Base-by-base conservation (phyloP, 768 basidiomycete genomes). In the Sporobolomyces roseus region DNA sequence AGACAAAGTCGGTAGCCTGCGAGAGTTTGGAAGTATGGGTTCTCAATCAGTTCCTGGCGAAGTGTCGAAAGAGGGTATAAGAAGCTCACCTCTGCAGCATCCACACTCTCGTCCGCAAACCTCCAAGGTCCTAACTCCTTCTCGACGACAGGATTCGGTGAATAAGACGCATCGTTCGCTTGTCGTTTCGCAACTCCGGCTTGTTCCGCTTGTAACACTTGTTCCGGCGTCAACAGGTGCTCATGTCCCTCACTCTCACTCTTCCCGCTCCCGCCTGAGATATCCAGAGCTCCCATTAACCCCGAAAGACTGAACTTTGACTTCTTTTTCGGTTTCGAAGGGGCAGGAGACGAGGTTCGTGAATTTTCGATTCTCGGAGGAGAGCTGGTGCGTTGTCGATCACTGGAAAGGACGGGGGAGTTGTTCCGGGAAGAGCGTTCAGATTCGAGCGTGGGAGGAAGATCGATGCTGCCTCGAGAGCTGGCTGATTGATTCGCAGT, bases 1-100 rank as follows among this genome's bases (percentile, higher is more conserved):
- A 76, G 49, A 74, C 62, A 56, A 76, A 76, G 32, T 58, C 56
- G 21, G 59, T 63, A 43, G 74, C 70, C 61, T 76, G 67, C 63
- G 70, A 49, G 33, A 29, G 35, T 2, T 10, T 12, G 2, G 41
- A 30, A 9, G 51, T 8, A 36, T n/a, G 4, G 4, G 30, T n/a
- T 27, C 36, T n/a, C 9, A 3, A 56, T n/a, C 38, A 27, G 14
- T 3, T 4, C 8, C 5, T 23, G 3, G 13, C 17, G 35, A 38
- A n/a, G 1, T 4, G 12, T 12, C 14, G 2, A 7, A 10, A 35
- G 27, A 41, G 33, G 9, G 6, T 1, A 16, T 2, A n/a, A 5
- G 7, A 1, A 16, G 38, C 61, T 49, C 41, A 68, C 66, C 51
- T 68, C 67, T 4, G 48, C 49, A 16, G 62, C 49, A 17, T 68